Percentiles rank a stretch among this genome's conserved stretches.
These are phyloP conservation scores for Suillus hirtellus DNA, from an alignment of 768 basidiomycete genomes.

Conservation along the genomic window DNA sequence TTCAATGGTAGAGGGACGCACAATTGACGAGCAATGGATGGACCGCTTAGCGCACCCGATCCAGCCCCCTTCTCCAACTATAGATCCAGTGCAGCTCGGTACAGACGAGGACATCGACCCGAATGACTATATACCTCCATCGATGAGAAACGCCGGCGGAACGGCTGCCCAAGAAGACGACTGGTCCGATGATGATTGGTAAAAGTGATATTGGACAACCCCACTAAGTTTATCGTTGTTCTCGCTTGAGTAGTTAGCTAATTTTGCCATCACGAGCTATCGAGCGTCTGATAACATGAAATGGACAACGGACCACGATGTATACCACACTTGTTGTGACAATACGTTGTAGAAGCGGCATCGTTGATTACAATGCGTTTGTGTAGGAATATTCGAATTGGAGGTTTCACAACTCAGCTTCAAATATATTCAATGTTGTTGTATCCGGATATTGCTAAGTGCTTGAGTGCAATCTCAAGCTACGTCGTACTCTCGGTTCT, in stretches of 20 bases:
- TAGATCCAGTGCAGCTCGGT: background rate
- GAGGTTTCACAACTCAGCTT: background rate
- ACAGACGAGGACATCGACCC: constrained; percentile 12
- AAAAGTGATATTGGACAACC: background rate
- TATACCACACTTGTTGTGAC: background rate
- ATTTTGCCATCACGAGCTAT: background rate
- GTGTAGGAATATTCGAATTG: background rate
- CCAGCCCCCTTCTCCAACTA: constrained; percentile 18
- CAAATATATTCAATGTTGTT: background rate
- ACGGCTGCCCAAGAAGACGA: constrained; percentile 21
- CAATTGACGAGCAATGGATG: constrained; percentile 48
- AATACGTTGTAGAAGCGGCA: background rate
- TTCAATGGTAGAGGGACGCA: constrained; percentile 44
- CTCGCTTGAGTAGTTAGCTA: background rate
- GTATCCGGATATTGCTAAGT: background rate
- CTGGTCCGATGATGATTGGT: constrained; percentile 33
- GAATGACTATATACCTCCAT: constrained; percentile 19
- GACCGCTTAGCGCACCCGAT: constrained; percentile 19
- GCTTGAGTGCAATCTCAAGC: background rate
- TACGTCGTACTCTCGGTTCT: background rate
- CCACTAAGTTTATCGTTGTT: background rate
- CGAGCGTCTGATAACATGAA: background rate
- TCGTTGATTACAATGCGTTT: background rate
- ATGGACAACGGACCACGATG: background rate
- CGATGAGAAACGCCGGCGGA: constrained; percentile 13